Evolutionary conservation across 2,329 filamentous ascomycete genomes (phyloP), one percentile per base, ranked within the genome.

Genomic region (Chaetomiaceae sp.): DNA sequence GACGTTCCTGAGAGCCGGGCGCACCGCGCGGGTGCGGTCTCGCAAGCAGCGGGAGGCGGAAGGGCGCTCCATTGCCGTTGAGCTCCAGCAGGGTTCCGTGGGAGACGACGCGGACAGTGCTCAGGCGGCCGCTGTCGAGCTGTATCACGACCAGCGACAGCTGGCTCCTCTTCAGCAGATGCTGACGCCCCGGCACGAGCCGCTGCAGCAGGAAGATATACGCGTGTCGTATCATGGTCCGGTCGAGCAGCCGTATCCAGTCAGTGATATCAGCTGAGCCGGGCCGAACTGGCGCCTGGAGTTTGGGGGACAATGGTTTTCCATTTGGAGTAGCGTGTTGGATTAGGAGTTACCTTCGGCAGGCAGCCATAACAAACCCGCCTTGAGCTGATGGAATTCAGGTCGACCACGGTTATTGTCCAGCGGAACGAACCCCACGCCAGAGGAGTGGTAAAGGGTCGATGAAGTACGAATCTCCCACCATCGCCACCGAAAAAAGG

Each of bases 21-120:
- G 52, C 5, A 47, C 39, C 18, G 42, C 49, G 17, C 47, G 52
- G 32, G 32, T 53, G 24, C 52, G 53, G 39, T 47, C 47, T 14
- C 46, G 45, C 33, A 47, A 47, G 42, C 45, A 47, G 22, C 32
- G 51, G 12, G 43, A 46, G 20, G 46, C 43, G 10, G 49, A 51
- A 17, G 47, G 48, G 10, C 49, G 51, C 6, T 38, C 51, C 14
- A 51, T 51, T 26, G 51, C 46, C 19, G n/a, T 37, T 7, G 49
- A 54, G 18, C 35, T 49, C 15, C 48, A 42, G 29, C 47, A 46
- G 24, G 20, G 22, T 5, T 5, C 9, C 18, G 14, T 18, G 6
- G 18, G 11, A 27, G 15, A 19, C 14, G 43, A 18, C 4, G 22
- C 22, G 26, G 33, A 32, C 15, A 15, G 18, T 15, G n/a, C 17